Conservation (phyloP, 305 asterid genomes). For the Solanum hybrid region DNA sequence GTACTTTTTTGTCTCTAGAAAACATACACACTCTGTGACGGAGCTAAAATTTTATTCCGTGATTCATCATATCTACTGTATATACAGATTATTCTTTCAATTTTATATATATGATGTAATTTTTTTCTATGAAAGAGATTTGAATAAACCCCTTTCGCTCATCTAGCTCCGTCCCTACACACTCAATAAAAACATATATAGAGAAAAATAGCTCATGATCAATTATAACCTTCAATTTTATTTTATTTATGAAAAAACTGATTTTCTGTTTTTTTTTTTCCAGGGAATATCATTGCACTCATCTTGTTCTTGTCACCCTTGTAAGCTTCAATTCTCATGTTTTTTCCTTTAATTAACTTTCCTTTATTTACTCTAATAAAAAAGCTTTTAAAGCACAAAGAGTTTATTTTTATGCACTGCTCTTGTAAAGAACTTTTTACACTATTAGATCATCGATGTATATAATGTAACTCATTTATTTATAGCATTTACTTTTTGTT, state of each 20-base stretch:
- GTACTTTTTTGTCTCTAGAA: neutral
- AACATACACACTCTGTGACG: fast-evolving
- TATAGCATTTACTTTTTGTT: neutral
- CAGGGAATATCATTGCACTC: conserved; percentile 40
- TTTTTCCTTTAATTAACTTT: neutral
- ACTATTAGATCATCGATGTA: neutral
- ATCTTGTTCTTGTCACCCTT: conserved; percentile 28
- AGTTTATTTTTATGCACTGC: neutral
- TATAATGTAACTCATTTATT: neutral
- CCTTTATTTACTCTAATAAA: neutral
- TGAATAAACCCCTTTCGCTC: neutral
- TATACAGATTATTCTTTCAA: neutral
- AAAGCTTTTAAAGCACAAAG: neutral
- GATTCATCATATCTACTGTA: neutral
- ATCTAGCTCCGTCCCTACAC: neutral
- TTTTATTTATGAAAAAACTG: neutral
- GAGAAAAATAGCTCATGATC: neutral
- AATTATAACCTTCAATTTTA: neutral
- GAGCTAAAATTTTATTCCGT: fast-evolving
- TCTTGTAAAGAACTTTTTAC: neutral
- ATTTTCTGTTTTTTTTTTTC: neutral
- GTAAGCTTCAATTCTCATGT: conserved; percentile 15
- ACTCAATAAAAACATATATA: neutral
- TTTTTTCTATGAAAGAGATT: neutral
- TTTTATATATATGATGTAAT: neutral